Percentiles rank a stretch among this genome's conserved stretches.
Conservation (phyloP, 768 basidiomycete genomes). For the Pulveroboletus sp. region DNA sequence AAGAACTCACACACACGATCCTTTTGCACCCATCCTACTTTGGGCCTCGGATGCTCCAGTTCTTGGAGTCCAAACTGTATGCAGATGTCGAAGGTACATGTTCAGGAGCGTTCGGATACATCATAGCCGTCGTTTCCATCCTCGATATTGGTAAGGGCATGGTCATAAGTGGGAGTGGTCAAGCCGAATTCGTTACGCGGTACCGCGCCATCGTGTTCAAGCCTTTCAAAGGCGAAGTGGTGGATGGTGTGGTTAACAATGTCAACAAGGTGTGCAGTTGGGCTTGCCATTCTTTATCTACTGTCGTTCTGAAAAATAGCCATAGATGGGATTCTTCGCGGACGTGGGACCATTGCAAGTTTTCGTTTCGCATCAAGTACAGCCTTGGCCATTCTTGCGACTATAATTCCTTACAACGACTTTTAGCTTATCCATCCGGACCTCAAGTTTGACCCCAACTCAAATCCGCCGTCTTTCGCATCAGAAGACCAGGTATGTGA, state of each 20-base stretch:
- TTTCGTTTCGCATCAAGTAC: conserved; percentile 93
- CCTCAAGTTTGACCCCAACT: conserved; percentile 91
- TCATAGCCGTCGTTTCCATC: conserved; percentile 88
- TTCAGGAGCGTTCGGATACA: conserved; percentile 91
- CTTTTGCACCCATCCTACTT: conserved; percentile 98
- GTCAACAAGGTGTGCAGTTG: conserved; percentile 78
- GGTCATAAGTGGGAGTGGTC: conserved; percentile 86
- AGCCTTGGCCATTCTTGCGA: conserved; percentile 19
- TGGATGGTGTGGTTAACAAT: conserved; percentile 92
- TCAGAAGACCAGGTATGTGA: conserved; percentile 75
- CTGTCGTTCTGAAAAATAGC: neutral
- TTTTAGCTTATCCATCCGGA: conserved; percentile 89
- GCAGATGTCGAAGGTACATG: conserved; percentile 97
- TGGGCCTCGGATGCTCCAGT: conserved; percentile 91
- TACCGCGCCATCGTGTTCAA: conserved; percentile 98
- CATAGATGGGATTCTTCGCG: conserved; percentile 96
- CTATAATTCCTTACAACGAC: conserved; percentile 5
- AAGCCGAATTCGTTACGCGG: conserved; percentile 91
- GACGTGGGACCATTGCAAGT: conserved; percentile 92
- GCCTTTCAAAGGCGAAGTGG: conserved; percentile 99
- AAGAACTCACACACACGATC: conserved; percentile 96
- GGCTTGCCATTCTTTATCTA: neutral
- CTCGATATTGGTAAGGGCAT: conserved; percentile 90
- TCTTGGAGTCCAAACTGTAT: conserved; percentile 89
- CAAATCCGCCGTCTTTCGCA: conserved; percentile 94